A percentile compares a stretch with the other conserved stretches of the same genome.
Evolutionary conservation across 208 protist species (phyloP).

Genomic region (Trypanosoma boissoni): DNA sequence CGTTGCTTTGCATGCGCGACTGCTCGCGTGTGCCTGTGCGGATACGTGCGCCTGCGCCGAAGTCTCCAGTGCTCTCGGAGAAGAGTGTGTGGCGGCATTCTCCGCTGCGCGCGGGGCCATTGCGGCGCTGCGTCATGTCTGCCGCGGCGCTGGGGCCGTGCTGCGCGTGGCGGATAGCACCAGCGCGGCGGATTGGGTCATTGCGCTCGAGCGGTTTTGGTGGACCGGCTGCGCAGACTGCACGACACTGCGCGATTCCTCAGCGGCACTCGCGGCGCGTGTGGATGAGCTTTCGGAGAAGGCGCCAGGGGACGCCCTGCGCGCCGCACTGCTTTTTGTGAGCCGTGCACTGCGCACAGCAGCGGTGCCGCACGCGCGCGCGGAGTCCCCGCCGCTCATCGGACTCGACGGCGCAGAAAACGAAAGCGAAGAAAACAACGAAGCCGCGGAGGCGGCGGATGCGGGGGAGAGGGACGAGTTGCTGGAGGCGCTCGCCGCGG

Average conservation of each 20-base stretch:
- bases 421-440: background rate
- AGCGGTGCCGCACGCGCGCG: background rate
- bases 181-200: slow-evolving; percentile 34
- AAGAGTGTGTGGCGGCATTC: background rate
- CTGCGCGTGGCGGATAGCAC: background rate
- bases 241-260: slow-evolving; percentile 19
- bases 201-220: slow-evolving; percentile 61
- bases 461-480: slow-evolving; percentile 41
- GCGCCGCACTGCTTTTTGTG: slow-evolving; percentile 44
- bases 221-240: slow-evolving; percentile 50
- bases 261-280: slow-evolving; percentile 18
- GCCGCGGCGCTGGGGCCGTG: slow-evolving; percentile 3
- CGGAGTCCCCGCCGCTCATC: background rate
- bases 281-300: slow-evolving; percentile 34
- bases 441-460: background rate
- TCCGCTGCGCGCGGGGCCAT: slow-evolving; percentile 12
- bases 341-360: background rate
- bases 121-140: slow-evolving; percentile 30
- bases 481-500: slow-evolving; percentile 47
- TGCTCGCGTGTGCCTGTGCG: slow-evolving; percentile 18
- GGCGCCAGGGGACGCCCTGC: slow-evolving; percentile 35
- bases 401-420: background rate
- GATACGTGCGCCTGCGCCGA: background rate
- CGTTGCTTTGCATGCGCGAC: slow-evolving; percentile 45
- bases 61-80: too few relatives aligned